Conservation (phyloP, 192 early-diverging fungal species). For the Rhizoclosmatium globosum region DNA sequence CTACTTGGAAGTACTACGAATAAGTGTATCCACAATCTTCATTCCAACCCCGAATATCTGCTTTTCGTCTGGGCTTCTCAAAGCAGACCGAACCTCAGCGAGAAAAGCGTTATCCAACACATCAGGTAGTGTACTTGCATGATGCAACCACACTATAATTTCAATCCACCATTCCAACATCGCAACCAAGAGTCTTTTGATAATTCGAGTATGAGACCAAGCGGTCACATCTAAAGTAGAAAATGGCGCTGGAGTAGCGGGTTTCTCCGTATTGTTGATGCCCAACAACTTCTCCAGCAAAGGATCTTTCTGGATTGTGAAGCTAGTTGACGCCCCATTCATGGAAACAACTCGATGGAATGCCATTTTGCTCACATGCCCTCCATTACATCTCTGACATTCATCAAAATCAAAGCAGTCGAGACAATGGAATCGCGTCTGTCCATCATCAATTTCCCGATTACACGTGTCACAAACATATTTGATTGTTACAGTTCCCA, state of each 20-base stretch:
- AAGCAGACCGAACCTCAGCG: not conserved
- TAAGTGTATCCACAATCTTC: slow-evolving; percentile 17
- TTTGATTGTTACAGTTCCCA: not conserved
- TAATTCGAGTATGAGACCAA: not conserved
- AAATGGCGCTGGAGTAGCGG: not conserved
- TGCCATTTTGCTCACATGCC: not conserved
- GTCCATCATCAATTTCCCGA: not conserved
- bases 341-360: slow-evolving; percentile 13
- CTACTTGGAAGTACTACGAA: too few species aligned
- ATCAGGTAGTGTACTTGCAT: not conserved
- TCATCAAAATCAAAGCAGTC: slow-evolving; percentile 29
- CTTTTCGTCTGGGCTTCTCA: not conserved
- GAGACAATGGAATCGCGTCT: slow-evolving; percentile 2
- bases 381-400: not conserved
- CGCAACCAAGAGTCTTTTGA: not conserved
- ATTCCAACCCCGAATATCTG: not conserved
- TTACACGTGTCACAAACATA: slow-evolving; percentile 17
- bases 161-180: slow-evolving; percentile 18
- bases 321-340: not conserved
- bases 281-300: slow-evolving; percentile 9
- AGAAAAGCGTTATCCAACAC: slow-evolving; percentile 17
- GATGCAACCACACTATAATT: not conserved
- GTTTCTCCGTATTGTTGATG: not conserved
- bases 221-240: not conserved
- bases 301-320: not conserved